Base-by-base conservation (phyloP, 2,329 filamentous ascomycete genomes). In the Samsoniella hepiali region DNA sequence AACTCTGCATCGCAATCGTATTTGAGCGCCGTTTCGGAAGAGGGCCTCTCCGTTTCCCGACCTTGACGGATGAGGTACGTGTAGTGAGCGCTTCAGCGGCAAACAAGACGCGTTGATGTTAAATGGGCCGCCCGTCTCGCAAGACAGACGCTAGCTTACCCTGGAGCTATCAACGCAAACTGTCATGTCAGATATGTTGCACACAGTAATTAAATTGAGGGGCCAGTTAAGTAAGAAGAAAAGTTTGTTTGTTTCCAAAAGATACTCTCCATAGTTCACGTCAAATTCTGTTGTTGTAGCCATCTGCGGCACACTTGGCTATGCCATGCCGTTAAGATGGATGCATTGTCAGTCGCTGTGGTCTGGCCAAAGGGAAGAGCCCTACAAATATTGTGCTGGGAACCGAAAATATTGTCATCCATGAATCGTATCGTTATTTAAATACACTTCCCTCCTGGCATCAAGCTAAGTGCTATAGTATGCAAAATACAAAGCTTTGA, bases 401-500 rank as follows among this genome's bases (percentile, higher is more conserved):
- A 8, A 22, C 44, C 6, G 9, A 11, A 45, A 2, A 22, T n/a
- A 44, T 42, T 51, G 45, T 36, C 17, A 51, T 22, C 34, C 15
- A 3, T 51, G 7, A 31, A 27, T 17, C 13, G 11, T 38, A n/a
- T 42, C 47, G 22, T 27, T 59, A 32, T 22, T 27, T 13, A 47
- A 59, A 51, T 27, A 27, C 22, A 31, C 6, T 22, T 1, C 7
- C 32, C 57, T 32, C 45, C 47, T 51, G 15, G 34, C 9, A 40
- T 29, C 15, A 15, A 51, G 57, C 47, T 22, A 59, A 59, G 57
- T 59, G 57, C 45, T 59, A 59, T 59, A 51, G 32, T 63, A 63
- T 63, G 60, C 60, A 63, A 63, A 63, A 63, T 44, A 57, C 60
- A 63, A 56, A 63, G 45, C 53, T 50, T 42, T 44, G 53, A 31